Evolutionary conservation across 2,329 filamentous ascomycete genomes (phyloP).

Genomic region (Mariannaea sp.): DNA sequence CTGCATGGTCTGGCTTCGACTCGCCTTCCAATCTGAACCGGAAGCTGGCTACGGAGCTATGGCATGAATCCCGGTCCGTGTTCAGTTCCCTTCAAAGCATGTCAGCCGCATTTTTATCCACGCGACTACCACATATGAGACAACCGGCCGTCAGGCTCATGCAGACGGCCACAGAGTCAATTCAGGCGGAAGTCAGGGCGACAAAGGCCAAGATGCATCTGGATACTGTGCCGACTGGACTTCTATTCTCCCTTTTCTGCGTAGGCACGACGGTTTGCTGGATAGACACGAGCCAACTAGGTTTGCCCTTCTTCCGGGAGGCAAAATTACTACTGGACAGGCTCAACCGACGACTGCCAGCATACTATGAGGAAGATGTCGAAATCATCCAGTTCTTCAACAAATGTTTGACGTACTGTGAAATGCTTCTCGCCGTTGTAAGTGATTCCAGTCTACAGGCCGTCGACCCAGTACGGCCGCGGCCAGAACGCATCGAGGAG

Average conservation of each 20-base stretch:
- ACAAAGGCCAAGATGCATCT: conserved; percentile 28
- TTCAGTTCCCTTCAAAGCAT: conserved; percentile 48
- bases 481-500: not conserved
- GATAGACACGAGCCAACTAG: conserved; percentile 44
- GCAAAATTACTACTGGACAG: conserved; percentile 35
- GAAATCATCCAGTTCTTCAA: conserved; percentile 46
- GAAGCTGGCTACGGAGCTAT: conserved; percentile 44
- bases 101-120: conserved; percentile 46
- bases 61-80: conserved; percentile 44
- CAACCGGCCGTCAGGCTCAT: conserved; percentile 43
- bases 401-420: conserved; percentile 47
- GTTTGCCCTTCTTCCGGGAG: conserved; percentile 42
- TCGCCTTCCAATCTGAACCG: conserved; percentile 47
- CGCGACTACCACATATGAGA: conserved; percentile 43
- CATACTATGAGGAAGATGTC: conserved; percentile 27
- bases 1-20: conserved; percentile 49
- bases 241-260: conserved; percentile 47
- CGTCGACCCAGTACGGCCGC: not conserved
- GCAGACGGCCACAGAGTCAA: conserved; percentile 40
- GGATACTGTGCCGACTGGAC: conserved; percentile 40
- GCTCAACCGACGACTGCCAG: conserved; percentile 29
- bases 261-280: conserved; percentile 48
- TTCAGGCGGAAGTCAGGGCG: conserved; percentile 43
- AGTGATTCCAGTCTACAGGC: conserved; percentile 34
- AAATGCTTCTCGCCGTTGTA: conserved; percentile 48